phyloP scores from a whole-genome alignment of 805 yeast species.

The Candida tammaniensis region DNA sequence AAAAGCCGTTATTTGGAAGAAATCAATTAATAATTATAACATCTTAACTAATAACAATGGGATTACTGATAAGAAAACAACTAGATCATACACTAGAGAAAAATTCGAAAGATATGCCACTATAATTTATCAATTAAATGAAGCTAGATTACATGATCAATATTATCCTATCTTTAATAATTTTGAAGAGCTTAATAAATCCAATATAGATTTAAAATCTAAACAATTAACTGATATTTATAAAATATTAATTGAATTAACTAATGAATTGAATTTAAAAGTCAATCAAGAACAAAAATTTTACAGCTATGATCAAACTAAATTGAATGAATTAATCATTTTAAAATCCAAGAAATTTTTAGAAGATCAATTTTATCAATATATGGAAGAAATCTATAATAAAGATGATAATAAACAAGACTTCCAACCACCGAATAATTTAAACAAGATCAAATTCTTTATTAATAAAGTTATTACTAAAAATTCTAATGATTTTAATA shows the following conservation, averaged over 20 bases:
- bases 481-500: constrained; percentile 25
- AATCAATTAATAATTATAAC: constrained; percentile 7
- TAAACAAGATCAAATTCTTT: constrained; percentile 68
- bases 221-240: constrained; percentile 74
- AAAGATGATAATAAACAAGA: constrained; percentile 45
- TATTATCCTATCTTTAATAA: constrained; percentile 58
- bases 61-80: constrained; percentile 2
- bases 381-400: constrained; percentile 63
- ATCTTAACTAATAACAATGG: constrained; percentile 15
- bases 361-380: constrained; percentile 74
- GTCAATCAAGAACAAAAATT: constrained; percentile 35
- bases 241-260: constrained; percentile 56
- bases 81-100: constrained; percentile 40
- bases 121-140: constrained; percentile 67
- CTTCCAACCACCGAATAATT: constrained; percentile 56
- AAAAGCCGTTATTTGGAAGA: constrained; percentile 1
- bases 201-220: constrained; percentile 59
- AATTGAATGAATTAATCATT: constrained; percentile 42
- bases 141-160: constrained; percentile 53
- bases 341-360: constrained; percentile 56
- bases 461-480: constrained; percentile 35
- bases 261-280: constrained; percentile 33
- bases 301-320: constrained; percentile 17
- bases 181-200: constrained; percentile 57
- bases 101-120: constrained; percentile 76